Evolutionary conservation across 169 alveolate species (phyloP), one percentile per base, ranked within the genome.

Genomic region (Plasmodium blacklocki): DNA sequence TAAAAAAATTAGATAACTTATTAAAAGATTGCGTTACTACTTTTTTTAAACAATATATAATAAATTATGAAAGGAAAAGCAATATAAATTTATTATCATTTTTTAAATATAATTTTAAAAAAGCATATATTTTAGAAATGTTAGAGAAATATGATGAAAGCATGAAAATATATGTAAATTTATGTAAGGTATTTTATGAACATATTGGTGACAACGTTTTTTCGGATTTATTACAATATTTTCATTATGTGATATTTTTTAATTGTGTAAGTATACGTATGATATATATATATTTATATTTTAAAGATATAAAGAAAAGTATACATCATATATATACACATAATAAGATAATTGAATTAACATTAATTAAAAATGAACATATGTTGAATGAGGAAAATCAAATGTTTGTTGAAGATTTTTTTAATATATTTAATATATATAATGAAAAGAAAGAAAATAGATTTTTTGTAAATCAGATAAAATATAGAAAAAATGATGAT

Each of bases 81-180:
- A 45, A 64, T 54, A 72, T 68, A 56, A 83, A 68, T 60, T 39
- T 83, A 8, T 47, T 68, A 47, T 7, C 45, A 18, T 83, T 83
- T 67, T 83, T 83, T 83, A 83, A 68, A 5, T 83, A 83, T 58
- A 83, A 83, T 67, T 83, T 83, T 68, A 83, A 83, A 29, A 83
- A 83, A 59, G 91, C 91, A 29, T 83, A 83, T 58, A 72, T 83
- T 54, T 54, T 83, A 49, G 91, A 83, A 49, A 83, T 83, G 56
- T 29, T 83, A 58, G 91, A 68, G 54, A 68, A 72, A 49, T 83
- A 83, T 83, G 91, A 83, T 83, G 91, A 83, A 4, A 83, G 91
- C 56, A 83, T 83, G 75, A 83, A 83, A 72, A 67, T 83, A 54
- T 83, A 83, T 63, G 91, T 83, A 49, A 83, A 83, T 49, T 9